Conservation (phyloP, 208 protist genomes). For the Leishmania major region DNA sequence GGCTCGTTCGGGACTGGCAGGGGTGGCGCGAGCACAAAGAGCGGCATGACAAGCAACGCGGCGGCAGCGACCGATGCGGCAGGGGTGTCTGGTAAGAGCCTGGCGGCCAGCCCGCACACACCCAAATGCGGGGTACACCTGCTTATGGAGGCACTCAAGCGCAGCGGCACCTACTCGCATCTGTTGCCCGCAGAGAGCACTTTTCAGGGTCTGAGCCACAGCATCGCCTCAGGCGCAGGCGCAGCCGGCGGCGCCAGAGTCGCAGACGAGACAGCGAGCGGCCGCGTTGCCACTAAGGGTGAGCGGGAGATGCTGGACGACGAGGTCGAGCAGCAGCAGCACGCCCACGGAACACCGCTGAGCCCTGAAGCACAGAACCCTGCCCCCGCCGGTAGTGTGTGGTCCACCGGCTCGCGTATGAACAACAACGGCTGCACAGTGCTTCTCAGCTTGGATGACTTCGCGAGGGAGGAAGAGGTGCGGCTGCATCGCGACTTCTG, state of each 20-base stretch:
- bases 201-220: background rate
- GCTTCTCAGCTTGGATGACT: conserved; percentile 20
- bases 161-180: conserved; percentile 28
- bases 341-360: background rate
- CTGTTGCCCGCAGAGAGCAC: conserved; percentile 1
- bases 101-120: background rate
- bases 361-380: conserved; percentile 1
- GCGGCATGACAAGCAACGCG: background rate
- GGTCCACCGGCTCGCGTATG: background rate
- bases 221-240: background rate
- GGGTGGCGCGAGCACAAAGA: background rate
- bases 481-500: conserved; percentile 48
- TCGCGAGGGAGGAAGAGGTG: conserved; percentile 23
- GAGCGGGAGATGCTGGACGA: background rate
- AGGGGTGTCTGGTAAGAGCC: conserved; percentile 3
- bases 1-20: background rate
- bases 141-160: conserved; percentile 29
- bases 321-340: conserved; percentile 2
- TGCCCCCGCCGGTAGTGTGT: background rate
- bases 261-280: background rate
- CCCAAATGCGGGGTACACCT: conserved; percentile 21
- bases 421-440: background rate
- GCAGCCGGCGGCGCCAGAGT: too few species aligned
- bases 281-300: background rate
- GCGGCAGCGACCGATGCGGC: conserved; percentile 4